These are phyloP conservation scores for Candida ortonii DNA, from an alignment of 805 yeast species.

Conservation along the genomic window DNA sequence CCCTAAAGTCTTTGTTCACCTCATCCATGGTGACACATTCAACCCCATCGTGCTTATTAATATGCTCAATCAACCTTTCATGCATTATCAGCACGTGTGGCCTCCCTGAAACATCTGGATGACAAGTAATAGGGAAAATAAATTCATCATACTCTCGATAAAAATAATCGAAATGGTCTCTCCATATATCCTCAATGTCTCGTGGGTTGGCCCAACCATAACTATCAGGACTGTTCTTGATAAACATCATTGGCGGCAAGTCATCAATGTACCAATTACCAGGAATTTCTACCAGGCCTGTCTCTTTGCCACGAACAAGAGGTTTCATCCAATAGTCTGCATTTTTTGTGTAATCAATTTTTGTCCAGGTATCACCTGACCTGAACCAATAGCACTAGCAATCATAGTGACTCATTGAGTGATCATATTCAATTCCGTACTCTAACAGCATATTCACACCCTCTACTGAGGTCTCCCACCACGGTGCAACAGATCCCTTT, in stretches of 20 bases:
- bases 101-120: constrained; percentile 38
- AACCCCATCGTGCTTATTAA: constrained; percentile 37
- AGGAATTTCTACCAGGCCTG: constrained; percentile 37
- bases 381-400: constrained; percentile 38
- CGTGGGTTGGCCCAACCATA: constrained; percentile 37
- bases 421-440: constrained; percentile 38
- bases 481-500: constrained; percentile 36
- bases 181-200: constrained; percentile 38
- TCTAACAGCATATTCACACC: constrained; percentile 34
- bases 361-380: constrained; percentile 37
- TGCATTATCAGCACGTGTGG: constrained; percentile 38
- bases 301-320: constrained; percentile 30
- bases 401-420: constrained; percentile 37
- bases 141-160: constrained; percentile 38
- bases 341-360: constrained; percentile 34
- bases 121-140: constrained; percentile 37
- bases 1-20: constrained; percentile 33
- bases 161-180: constrained; percentile 38
- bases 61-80: constrained; percentile 35
- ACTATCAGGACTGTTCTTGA: constrained; percentile 31
- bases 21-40: constrained; percentile 41
- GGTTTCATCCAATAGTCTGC: constrained; percentile 40
- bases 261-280: constrained; percentile 39
- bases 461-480: constrained; percentile 38
- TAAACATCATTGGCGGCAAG: constrained; percentile 39